Conservation (phyloP, 768 basidiomycete genomes). For the Obba rivulosa region DNA sequence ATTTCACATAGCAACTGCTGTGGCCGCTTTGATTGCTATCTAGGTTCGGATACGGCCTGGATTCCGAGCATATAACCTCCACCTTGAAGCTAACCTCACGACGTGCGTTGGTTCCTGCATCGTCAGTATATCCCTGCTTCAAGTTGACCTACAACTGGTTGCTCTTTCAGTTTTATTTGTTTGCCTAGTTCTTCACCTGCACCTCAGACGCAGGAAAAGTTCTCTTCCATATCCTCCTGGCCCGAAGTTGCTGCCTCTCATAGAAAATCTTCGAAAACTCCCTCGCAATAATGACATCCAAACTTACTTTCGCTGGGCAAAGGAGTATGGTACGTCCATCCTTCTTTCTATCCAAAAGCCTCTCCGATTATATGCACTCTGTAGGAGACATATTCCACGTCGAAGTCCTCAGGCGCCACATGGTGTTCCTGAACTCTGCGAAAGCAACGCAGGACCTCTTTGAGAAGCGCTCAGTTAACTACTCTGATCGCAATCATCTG, state of each 20-base stretch:
- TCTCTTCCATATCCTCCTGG: constrained; percentile 18
- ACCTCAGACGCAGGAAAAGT: too few species aligned
- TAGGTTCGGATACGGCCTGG: too few species aligned
- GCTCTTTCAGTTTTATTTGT: too few species aligned
- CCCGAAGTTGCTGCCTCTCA: constrained; percentile 18
- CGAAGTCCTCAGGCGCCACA: constrained; percentile 17
- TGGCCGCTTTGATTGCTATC: too few species aligned
- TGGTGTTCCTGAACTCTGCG: constrained; percentile 25
- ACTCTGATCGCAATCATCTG: constrained; percentile 26
- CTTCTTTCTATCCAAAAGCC: too few species aligned
- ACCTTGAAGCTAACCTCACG: too few species aligned
- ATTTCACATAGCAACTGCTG: too few species aligned
- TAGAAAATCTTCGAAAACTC: constrained; percentile 20
- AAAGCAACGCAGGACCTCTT: constrained; percentile 26
- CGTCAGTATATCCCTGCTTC: too few species aligned
- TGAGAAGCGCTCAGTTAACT: constrained; percentile 23
- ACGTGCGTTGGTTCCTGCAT: too few species aligned
- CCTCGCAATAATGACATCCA: constrained; percentile 18
- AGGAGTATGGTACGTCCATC: constrained; percentile 9
- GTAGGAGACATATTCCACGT: constrained; percentile 24
- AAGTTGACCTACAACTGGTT: too few species aligned
- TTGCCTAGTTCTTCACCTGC: too few species aligned
- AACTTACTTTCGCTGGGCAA: constrained; percentile 12
- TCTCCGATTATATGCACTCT: neutral
- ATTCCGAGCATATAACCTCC: too few species aligned